Evolutionary conservation across 2,329 filamentous ascomycete species (phyloP).

Genomic region (Colletotrichum brevisporum): DNA sequence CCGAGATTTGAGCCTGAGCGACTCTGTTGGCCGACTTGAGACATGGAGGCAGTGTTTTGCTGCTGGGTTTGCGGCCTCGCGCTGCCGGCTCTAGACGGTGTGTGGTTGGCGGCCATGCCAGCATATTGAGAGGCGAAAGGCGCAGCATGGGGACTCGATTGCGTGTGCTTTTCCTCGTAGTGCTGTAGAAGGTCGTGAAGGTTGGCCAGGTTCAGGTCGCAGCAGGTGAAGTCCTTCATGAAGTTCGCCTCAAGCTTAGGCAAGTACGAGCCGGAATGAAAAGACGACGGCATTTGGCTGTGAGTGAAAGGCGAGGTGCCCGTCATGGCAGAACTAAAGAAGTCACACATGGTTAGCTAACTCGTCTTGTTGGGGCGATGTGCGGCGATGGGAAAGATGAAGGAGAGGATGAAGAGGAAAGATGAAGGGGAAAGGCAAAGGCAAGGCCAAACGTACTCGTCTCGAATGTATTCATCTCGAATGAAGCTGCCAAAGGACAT

Average conservation of each 20-base stretch:
- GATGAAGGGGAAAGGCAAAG: not conserved
- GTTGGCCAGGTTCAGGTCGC: constrained; percentile 88
- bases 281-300: constrained; percentile 83
- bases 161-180: constrained; percentile 94
- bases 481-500: constrained; percentile 98
- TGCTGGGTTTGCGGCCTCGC: constrained; percentile 39
- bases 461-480: constrained; percentile 93
- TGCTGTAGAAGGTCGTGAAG: constrained; percentile 96
- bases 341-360: constrained; percentile 38
- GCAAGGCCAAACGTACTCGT: constrained; percentile 81
- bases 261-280: constrained; percentile 95
- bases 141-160: constrained; percentile 66
- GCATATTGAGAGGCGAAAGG: constrained; percentile 57
- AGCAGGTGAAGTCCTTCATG: constrained; percentile 97
- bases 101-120: constrained; percentile 30
- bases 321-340: constrained; percentile 87
- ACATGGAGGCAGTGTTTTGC: constrained; percentile 35
- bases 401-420: too few relatives aligned
- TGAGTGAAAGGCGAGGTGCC: constrained; percentile 94
- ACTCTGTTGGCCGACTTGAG: constrained; percentile 36
- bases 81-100: constrained; percentile 37
- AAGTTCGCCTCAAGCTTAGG: constrained; percentile 98
- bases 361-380: constrained; percentile 2
- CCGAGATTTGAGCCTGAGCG: constrained; percentile 32
- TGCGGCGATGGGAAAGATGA: not conserved